Base-by-base conservation (phyloP, 768 basidiomycete genomes). In the Russula griseocarnosa region DNA sequence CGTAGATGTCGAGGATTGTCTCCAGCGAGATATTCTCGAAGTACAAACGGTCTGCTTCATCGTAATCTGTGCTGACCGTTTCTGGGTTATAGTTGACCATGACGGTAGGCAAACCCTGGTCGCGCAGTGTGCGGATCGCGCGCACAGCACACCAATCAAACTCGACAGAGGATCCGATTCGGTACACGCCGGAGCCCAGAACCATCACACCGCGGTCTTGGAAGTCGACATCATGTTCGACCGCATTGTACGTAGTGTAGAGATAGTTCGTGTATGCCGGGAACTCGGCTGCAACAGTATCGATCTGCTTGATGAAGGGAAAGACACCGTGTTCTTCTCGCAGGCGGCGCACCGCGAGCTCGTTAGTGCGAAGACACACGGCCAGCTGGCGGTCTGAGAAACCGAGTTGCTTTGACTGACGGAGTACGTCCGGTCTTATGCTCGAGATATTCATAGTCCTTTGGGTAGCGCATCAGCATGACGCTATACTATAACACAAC, bases 1-100 rank as follows among this genome's bases (percentile, higher is more conserved):
- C 95, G 74, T 98, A 98, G 71, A 99, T 95, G 73, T 99, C 96
- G 46, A 99, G 81, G 63, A 99, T 93, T 2, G 94, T 90, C 78
- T 99, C 96, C 71, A 98, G 77, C 69, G 88, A 89, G 81, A 99
- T 98, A 74, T 96, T 98, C 78, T 99, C 97, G 74, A 99, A 99
- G 81, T 98, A 99, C 30, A 99, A 82, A 32, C 95, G 85, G 73
- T 99, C 96, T 30, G 96, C 96, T 72, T 98, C 96, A 77, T 98
- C 97, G 76, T 98, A 98, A 75, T 98, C 96, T 36, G 97, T 98
- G 71, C 91, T 94, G 74, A 99, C 97, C 1, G 97, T 99, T 79
- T 98, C 96, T 16, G 96, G 97, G 75, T 99, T 98, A 77, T 98
- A 98, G 79, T 99, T 98, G 79, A 98, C 90, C 96, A 98, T 99